phyloP scores from a whole-genome alignment of 352 stramenopile genomes.

The Globisporangium lucens region DNA sequence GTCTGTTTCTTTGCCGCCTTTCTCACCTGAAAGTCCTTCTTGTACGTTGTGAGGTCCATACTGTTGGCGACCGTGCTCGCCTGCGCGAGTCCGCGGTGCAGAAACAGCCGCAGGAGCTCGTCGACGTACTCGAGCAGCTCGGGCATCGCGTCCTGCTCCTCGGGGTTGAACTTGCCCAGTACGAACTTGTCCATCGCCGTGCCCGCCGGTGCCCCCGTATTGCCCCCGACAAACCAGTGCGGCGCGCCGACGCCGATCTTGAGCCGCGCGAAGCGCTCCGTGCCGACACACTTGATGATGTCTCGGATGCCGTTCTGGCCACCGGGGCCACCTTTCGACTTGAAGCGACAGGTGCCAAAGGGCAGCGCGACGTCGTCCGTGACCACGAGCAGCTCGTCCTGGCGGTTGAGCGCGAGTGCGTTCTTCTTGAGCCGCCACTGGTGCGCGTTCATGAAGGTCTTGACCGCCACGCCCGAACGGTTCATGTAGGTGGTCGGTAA shows the following conservation, averaged over 20 bases:
- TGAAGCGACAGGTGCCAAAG: constrained; percentile 82
- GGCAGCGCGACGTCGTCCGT: constrained; percentile 79
- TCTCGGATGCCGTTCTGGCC: constrained; percentile 83
- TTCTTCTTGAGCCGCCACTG: constrained; percentile 86
- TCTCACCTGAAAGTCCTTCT: constrained; percentile 28
- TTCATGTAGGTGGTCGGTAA: constrained; percentile 87
- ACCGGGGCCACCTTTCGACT: constrained; percentile 66
- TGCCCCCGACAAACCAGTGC: constrained; percentile 71
- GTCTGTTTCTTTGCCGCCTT: constrained; percentile 20
- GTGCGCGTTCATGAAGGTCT: constrained; percentile 77
- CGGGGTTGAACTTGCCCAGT: constrained; percentile 65
- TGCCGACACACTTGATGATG: constrained; percentile 82
- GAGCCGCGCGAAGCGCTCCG: constrained; percentile 79
- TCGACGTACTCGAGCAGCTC: constrained; percentile 63
- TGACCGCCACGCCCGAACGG: constrained; percentile 69
- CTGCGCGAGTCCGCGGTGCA: constrained; percentile 75
- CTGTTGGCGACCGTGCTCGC: constrained; percentile 74
- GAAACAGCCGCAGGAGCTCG: constrained; percentile 75
- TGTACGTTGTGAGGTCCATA: constrained; percentile 62
- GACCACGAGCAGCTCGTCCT: constrained; percentile 83
- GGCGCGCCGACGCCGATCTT: constrained; percentile 78
- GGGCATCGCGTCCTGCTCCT: constrained; percentile 74
- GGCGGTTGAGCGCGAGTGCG: constrained; percentile 65
- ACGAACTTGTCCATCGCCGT: constrained; percentile 85
- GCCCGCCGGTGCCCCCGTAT: constrained; percentile 62